These are phyloP conservation scores for Dissophora globulifera DNA, from an alignment of 192 early-diverging fungal species.

Conservation along the genomic window DNA sequence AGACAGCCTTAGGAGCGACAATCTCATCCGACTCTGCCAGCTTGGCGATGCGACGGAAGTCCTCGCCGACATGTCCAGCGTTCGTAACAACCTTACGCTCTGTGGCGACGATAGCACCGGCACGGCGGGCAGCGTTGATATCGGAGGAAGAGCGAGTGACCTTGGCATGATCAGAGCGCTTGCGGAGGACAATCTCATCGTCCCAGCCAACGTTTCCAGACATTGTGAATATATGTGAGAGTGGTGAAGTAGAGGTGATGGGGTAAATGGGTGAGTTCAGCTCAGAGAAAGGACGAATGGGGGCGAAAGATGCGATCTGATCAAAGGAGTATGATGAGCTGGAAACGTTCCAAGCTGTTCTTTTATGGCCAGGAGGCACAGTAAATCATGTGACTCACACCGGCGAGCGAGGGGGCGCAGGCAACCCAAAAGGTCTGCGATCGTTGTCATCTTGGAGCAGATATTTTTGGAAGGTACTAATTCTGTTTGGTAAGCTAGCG, in stretches of 20 bases:
- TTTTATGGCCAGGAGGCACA: background rate
- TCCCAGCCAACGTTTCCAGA: conserved; percentile 74
- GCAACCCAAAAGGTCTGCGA: too few species aligned
- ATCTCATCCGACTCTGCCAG: conserved; percentile 90
- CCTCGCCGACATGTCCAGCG: conserved; percentile 67
- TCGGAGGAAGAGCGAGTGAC: conserved; percentile 70
- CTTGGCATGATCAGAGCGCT: conserved; percentile 70
- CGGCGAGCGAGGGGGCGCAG: too few species aligned
- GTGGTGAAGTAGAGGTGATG: conserved; percentile 4
- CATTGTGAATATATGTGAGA: conserved; percentile 31
- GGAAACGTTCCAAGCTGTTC: conserved; percentile 7
- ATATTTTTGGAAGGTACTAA: too few species aligned
- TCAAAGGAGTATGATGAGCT: background rate
- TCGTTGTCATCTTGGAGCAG: too few species aligned
- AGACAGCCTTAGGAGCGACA: conserved; percentile 73
- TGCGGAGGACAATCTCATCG: conserved; percentile 80
- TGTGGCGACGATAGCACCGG: conserved; percentile 74
- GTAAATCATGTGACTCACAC: too few species aligned
- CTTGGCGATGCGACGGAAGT: conserved; percentile 85
- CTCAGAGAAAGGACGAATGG: too few species aligned
- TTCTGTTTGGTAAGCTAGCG: too few species aligned
- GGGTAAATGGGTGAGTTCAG: conserved; percentile 6
- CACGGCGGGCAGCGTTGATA: conserved; percentile 79
- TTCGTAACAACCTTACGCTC: conserved; percentile 80
- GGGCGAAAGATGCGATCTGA: background rate